Percentiles rank a stretch among this genome's conserved stretches.
These are phyloP conservation scores for Colletotrichum sublineola DNA, from an alignment of 2,329 filamentous ascomycete genomes.

Conservation along the genomic window DNA sequence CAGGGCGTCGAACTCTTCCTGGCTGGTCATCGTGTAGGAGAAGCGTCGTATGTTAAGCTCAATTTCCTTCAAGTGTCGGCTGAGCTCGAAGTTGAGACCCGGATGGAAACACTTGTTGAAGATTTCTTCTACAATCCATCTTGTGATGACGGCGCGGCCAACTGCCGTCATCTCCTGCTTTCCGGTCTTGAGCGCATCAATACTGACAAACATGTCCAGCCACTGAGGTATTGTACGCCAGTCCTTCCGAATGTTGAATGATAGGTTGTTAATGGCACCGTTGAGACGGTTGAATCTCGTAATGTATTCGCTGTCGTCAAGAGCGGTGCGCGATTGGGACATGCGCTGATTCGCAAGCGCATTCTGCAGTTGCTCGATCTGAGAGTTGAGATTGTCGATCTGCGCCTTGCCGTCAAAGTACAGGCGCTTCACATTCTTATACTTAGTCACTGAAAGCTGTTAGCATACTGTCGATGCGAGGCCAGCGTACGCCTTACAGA, in stretches of 20 bases:
- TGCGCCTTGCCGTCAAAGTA: slow-evolving; percentile 97
- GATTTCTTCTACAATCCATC: slow-evolving; percentile 91
- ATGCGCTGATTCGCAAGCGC: slow-evolving; percentile 97
- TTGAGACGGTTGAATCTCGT: slow-evolving; percentile 92
- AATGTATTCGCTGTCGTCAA: slow-evolving; percentile 95
- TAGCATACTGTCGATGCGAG: slow-evolving; percentile 49
- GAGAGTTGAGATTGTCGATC: slow-evolving; percentile 87
- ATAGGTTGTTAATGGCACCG: slow-evolving; percentile 92
- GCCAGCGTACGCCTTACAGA: slow-evolving; percentile 59
- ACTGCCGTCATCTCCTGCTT: slow-evolving; percentile 99
- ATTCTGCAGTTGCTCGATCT: slow-evolving; percentile 96
- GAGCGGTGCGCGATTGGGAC: slow-evolving; percentile 91
- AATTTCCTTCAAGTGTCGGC: slow-evolving; percentile 83
- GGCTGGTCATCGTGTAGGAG: slow-evolving; percentile 78
- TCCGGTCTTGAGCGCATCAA: slow-evolving; percentile 86
- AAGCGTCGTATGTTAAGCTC: slow-evolving; percentile 88
- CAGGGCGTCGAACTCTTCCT: slow-evolving; percentile 90
- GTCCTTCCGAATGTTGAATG: slow-evolving; percentile 96
- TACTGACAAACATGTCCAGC: slow-evolving; percentile 84
- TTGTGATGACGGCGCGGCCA: slow-evolving; percentile 87
- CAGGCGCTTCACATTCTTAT: slow-evolving; percentile 97
- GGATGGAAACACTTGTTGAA: slow-evolving; percentile 96
- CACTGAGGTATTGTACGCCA: slow-evolving; percentile 87
- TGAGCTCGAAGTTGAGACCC: slow-evolving; percentile 81
- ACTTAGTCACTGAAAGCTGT: slow-evolving; percentile 80